Conservation (phyloP, 1,284 basidiomycete species). For the Ustilago cynodontis region DNA sequence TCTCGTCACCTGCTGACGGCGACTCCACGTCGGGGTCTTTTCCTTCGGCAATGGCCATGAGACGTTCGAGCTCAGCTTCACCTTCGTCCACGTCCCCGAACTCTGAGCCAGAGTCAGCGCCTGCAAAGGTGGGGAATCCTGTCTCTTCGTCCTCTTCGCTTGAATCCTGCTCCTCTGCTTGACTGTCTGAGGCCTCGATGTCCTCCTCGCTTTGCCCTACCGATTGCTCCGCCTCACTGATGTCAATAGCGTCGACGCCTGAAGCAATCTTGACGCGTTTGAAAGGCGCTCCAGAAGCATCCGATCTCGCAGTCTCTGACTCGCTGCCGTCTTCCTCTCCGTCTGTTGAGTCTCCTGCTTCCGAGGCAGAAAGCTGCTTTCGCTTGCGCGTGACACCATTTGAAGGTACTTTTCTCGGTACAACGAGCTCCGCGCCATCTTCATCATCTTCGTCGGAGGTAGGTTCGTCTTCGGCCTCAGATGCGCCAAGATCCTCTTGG, state of each 20-base stretch:
- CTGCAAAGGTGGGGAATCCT: slow-evolving; percentile 20
- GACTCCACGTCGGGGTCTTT: slow-evolving; percentile 15
- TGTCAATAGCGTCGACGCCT: slow-evolving; percentile 8
- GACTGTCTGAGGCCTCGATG: neutral
- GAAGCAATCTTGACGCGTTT: slow-evolving; percentile 40
- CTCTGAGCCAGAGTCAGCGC: slow-evolving; percentile 45
- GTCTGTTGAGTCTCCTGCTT: slow-evolving; percentile 9
- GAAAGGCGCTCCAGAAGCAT: slow-evolving; percentile 5
- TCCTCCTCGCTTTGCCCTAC: slow-evolving; percentile 7
- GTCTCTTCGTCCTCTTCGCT: slow-evolving; percentile 19
- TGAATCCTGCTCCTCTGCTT: slow-evolving; percentile 2
- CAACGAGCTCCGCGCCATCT: neutral
- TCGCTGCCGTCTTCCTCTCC: slow-evolving; percentile 3
- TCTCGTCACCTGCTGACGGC: slow-evolving; percentile 12
- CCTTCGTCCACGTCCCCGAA: slow-evolving; percentile 55
- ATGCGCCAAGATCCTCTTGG: slow-evolving; percentile 9
- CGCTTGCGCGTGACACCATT: slow-evolving; percentile 28
- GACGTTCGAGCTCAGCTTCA: slow-evolving; percentile 50
- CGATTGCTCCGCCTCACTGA: neutral
- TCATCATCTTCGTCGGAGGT: slow-evolving; percentile 15
- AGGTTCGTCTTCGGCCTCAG: slow-evolving; percentile 10
- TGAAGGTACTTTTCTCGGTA: neutral
- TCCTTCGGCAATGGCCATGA: slow-evolving; percentile 23
- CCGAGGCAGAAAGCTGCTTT: slow-evolving; percentile 12
- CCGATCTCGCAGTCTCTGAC: slow-evolving; percentile 24